Evolutionary conservation across 345 rosid species (phyloP), one percentile per base, ranked within the genome.

Genomic region (Rhizophora apiculata): DNA sequence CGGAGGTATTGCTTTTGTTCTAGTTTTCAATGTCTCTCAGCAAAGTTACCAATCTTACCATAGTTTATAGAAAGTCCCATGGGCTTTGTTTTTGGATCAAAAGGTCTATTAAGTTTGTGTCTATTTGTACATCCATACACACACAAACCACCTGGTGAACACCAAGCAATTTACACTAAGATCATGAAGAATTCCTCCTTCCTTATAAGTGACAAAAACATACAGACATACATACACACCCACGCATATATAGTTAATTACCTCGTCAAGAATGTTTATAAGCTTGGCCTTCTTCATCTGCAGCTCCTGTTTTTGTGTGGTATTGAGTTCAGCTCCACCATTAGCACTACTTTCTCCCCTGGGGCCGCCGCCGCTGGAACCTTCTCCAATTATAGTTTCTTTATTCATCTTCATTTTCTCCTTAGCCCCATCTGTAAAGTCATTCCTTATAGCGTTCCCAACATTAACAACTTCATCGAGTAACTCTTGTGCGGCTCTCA

Each of bases 401-500:
- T 57, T 74, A 61, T 34, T 73, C 62, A 48, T 34, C 46, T 73
- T 75, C 74, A 60, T 62, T 62, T 52, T 74, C 46, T 72, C 75
- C 59, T 71, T 81, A 61, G 32, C 57, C 43, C 70, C 71, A 56
- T 63, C 74, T 3, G 52, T n/a, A 1, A 51, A 60, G 15, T 71
- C 72, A 19, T 58, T 69, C 77, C 78, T 74, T 55, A 73, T 58
- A 51, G 67, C 65, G 32, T 68, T 78, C 70, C 78, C 84, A 53
- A 89, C 85, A 51, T 76, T 78, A 18, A 84, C 89, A 58, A 89
- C 86, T 71, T 87, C 95, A 64, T 86, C 88, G 20, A 91, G 87
- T 30, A 91, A 82, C 80, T 89, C 92, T 69, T 89, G 97, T 10
- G 88, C 81, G 10, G 89, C 92, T 71, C 72, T 83, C 76, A 91